These are phyloP conservation scores for Allium sativum DNA, from an alignment of 106 monocot species.

Conservation along the genomic window DNA sequence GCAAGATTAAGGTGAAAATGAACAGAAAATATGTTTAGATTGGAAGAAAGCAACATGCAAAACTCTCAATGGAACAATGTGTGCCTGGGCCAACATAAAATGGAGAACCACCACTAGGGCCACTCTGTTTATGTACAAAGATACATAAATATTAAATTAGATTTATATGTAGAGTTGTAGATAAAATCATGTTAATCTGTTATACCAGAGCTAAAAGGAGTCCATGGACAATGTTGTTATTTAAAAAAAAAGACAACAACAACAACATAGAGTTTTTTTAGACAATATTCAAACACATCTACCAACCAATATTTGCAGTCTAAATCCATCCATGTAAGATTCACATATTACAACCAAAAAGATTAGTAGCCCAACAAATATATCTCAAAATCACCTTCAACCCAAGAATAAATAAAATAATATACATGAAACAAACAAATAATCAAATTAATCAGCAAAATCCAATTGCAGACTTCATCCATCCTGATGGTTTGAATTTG, in stretches of 20 bases:
- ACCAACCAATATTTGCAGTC: no score
- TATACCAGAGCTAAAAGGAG: no score
- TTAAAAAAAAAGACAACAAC: no score
- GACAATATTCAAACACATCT: no score
- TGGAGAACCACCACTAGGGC: constrained; percentile 22
- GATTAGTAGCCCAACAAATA: neutral
- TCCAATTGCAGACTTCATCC: neutral
- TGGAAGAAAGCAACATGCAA: neutral
- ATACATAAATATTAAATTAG: no score
- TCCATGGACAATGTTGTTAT: no score
- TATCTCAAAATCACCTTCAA: neutral
- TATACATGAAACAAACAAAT: neutral
- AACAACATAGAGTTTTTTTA: no score
- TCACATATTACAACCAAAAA: neutral
- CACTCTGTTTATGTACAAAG: constrained; percentile 41
- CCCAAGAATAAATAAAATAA: neutral
- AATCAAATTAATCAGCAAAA: neutral
- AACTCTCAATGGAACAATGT: constrained; percentile 56
- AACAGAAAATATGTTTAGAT: neutral
- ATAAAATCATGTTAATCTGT: no score
- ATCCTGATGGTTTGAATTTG: neutral
- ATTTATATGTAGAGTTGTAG: no score
- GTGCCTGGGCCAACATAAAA: constrained; percentile 19
- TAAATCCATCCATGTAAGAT: no score
- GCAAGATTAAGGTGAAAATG: neutral